Evolutionary conservation across 345 rosid genomes (phyloP).

Genomic region (Aquilaria malaccensis): DNA sequence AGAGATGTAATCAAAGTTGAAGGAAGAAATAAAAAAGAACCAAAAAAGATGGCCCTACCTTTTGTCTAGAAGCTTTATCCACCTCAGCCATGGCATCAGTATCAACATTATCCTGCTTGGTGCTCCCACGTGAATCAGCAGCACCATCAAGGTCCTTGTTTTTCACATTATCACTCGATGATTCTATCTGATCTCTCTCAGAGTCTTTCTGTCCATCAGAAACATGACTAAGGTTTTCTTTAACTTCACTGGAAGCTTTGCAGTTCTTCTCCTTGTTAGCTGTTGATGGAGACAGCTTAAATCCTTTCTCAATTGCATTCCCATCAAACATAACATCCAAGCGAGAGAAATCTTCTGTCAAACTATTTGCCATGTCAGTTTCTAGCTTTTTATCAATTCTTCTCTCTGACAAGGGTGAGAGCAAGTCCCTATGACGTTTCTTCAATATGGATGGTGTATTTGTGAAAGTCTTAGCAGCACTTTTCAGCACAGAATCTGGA

Average conservation of each 20-base stretch:
- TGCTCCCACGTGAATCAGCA: slow-evolving; percentile 21
- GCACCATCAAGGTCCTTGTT: slow-evolving; percentile 21
- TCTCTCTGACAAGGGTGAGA: slow-evolving; percentile 85
- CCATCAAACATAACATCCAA: slow-evolving; percentile 78
- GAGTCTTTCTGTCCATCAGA: slow-evolving; percentile 23
- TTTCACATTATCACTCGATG: slow-evolving; percentile 15
- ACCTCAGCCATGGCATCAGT: slow-evolving; percentile 23
- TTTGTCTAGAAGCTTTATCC: slow-evolving; percentile 20
- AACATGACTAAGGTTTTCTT: slow-evolving; percentile 38
- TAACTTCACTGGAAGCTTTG: slow-evolving; percentile 33
- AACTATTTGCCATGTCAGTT: slow-evolving; percentile 56
- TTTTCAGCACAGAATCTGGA: slow-evolving; percentile 70
- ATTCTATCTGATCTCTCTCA: slow-evolving; percentile 15
- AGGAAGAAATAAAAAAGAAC: background rate
- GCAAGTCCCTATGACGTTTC: slow-evolving; percentile 77
- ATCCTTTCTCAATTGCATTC: slow-evolving; percentile 27
- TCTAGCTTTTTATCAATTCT: slow-evolving; percentile 76
- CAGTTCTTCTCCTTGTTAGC: slow-evolving; percentile 17
- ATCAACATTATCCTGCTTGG: slow-evolving; percentile 22
- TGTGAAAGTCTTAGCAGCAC: slow-evolving; percentile 64
- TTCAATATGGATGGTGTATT: slow-evolving; percentile 84
- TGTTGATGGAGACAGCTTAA: slow-evolving; percentile 29
- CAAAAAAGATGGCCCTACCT: slow-evolving; percentile 29
- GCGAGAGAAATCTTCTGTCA: slow-evolving; percentile 72
- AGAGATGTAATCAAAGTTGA: background rate